Conservation (phyloP, 1,284 basidiomycete species). For the Naganishia cerealis region DNA sequence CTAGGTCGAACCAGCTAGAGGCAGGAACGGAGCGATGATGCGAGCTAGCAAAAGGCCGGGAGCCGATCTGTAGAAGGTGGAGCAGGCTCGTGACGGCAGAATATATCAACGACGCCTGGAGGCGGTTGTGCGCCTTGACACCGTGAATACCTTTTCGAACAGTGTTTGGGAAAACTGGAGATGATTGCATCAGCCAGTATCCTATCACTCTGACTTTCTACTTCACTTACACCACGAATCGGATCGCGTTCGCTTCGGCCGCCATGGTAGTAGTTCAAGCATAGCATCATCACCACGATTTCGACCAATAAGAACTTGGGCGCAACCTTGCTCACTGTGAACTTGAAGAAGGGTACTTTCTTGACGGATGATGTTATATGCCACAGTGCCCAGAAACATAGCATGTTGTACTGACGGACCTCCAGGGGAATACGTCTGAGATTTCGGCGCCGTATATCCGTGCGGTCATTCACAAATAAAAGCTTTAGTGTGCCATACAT, state of each 20-base stretch:
- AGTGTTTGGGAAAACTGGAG: neutral
- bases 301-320: slow-evolving; percentile 15
- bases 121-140: neutral
- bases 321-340: neutral
- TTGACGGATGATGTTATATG: slow-evolving; percentile 1
- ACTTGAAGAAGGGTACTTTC: slow-evolving; percentile 3
- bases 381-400: slow-evolving; percentile 20
- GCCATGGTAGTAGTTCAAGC: slow-evolving; percentile 11
- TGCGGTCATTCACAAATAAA: neutral
- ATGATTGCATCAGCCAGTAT: neutral
- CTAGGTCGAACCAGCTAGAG: too few species aligned
- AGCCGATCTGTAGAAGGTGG: neutral
- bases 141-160: neutral
- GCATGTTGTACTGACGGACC: neutral
- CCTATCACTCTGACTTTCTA: neutral
- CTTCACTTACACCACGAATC: neutral
- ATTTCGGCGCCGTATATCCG: neutral
- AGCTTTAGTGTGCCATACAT: neutral
- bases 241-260: too few species aligned
- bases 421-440: neutral
- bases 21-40: too few species aligned
- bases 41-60: slow-evolving; percentile 2
- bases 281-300: slow-evolving; percentile 21
- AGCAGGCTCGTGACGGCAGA: too few species aligned
- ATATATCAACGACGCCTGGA: neutral